phyloP scores from a whole-genome alignment of 2,329 filamentous ascomycete genomes.

The Diaporthe capsici region DNA sequence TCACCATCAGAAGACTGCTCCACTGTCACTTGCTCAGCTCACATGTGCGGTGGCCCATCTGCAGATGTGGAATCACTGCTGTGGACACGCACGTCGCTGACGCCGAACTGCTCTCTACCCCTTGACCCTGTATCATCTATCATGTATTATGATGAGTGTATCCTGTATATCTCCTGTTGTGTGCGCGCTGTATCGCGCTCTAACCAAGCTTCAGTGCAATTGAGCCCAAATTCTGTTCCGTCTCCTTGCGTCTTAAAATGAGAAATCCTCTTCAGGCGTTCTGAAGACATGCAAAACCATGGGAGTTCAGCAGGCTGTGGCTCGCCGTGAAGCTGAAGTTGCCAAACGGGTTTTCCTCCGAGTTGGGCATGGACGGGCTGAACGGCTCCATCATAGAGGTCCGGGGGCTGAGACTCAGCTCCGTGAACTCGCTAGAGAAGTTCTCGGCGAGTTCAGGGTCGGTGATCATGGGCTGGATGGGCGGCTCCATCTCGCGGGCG shows the following conservation, averaged over 20 bases:
- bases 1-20: background rate
- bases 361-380: conserved; percentile 52
- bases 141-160: conserved; percentile 8
- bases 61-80: conserved; percentile 5
- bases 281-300: conserved; percentile 38
- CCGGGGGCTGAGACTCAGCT: conserved; percentile 81
- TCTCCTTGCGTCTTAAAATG: background rate
- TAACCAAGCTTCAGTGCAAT: background rate
- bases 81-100: conserved; percentile 20
- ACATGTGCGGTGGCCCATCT: background rate
- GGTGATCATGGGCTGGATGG: conserved; percentile 93
- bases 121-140: conserved; percentile 3
- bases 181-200: background rate
- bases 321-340: conserved; percentile 76
- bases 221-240: background rate
- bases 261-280: background rate
- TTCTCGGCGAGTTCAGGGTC: conserved; percentile 98
- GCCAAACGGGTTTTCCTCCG: conserved; percentile 70
- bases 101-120: background rate
- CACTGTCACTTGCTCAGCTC: background rate
- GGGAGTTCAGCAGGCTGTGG: conserved; percentile 59
- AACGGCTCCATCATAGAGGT: conserved; percentile 52
- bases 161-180: background rate
- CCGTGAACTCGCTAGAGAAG: conserved; percentile 93
- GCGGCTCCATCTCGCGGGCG: conserved; percentile 84